Evolutionary conservation across 2,329 filamentous ascomycete genomes (phyloP).

Genomic region (Penicillium italicum): DNA sequence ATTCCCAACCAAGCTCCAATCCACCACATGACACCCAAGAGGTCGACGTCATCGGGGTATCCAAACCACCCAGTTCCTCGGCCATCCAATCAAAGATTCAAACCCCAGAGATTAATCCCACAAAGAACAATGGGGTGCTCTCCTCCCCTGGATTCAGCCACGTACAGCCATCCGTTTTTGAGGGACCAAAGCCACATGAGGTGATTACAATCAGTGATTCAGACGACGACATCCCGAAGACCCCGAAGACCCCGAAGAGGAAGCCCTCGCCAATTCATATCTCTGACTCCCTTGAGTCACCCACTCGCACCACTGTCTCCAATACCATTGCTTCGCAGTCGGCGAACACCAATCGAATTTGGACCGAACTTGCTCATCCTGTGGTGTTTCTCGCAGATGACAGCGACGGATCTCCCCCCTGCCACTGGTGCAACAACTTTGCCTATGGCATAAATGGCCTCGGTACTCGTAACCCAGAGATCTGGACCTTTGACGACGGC

Average conservation of each 20-base stretch:
- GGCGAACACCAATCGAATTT: conserved; percentile 22
- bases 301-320: neutral
- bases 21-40: neutral
- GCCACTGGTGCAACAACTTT: conserved; percentile 43
- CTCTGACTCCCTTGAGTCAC: neutral
- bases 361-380: conserved; percentile 41
- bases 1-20: neutral
- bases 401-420: conserved; percentile 23
- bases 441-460: conserved; percentile 42
- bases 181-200: neutral
- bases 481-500: conserved; percentile 30
- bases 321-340: neutral
- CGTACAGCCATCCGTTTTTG: neutral
- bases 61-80: neutral
- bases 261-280: neutral
- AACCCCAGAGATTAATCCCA: neutral
- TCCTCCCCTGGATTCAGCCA: neutral
- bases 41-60: conserved; percentile 6
- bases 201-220: neutral
- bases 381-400: conserved; percentile 36
- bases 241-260: neutral
- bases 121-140: neutral
- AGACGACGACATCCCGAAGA: neutral
- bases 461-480: conserved; percentile 31
- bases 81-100: neutral